Conservation (phyloP, 495 filamentous ascomycete species). For the Recurvomyces mirabilis region DNA sequence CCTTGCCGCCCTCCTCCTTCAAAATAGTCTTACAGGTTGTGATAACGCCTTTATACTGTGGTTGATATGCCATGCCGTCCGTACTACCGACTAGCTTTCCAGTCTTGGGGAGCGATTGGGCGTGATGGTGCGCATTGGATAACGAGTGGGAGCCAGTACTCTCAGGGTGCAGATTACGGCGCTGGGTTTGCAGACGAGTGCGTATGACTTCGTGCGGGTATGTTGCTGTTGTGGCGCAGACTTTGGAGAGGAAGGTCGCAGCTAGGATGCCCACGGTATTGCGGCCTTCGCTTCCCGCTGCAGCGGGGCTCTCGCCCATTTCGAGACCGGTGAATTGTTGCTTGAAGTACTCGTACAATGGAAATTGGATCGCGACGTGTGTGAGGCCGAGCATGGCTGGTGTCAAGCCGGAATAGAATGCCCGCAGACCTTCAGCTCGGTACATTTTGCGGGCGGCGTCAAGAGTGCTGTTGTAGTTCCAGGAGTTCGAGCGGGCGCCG, state of each 20-base stretch:
- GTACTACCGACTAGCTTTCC: conserved; percentile 46
- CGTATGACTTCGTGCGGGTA: conserved; percentile 96
- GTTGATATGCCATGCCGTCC: conserved; percentile 46
- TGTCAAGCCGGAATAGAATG: conserved; percentile 91
- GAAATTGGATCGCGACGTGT: conserved; percentile 96
- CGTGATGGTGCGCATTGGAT: conserved; percentile 37
- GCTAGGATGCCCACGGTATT: conserved; percentile 67
- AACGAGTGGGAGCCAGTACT: conserved; percentile 1
- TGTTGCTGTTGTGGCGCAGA: conserved; percentile 86
- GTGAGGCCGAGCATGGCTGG: conserved; percentile 85
- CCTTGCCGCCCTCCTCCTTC: conserved; percentile 85
- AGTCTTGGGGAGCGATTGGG: conserved; percentile 51
- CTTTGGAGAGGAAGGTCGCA: conserved; percentile 89
- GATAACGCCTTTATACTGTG: conserved; percentile 72
- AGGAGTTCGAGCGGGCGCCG: conserved; percentile 57
- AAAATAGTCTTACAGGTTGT: conserved; percentile 75
- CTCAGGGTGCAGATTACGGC: conserved; percentile 34
- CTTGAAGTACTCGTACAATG: conserved; percentile 88
- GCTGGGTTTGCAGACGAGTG: conserved; percentile 80
- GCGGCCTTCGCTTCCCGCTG: conserved; percentile 40
- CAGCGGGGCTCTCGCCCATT: conserved; percentile 54
- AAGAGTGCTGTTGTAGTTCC: conserved; percentile 77
- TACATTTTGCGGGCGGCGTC: conserved; percentile 97
- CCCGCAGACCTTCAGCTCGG: conserved; percentile 65
- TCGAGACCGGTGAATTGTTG: conserved; percentile 75